Evolutionary conservation across 345 rosid genomes (phyloP).

Genomic region (Theobroma cacao): DNA sequence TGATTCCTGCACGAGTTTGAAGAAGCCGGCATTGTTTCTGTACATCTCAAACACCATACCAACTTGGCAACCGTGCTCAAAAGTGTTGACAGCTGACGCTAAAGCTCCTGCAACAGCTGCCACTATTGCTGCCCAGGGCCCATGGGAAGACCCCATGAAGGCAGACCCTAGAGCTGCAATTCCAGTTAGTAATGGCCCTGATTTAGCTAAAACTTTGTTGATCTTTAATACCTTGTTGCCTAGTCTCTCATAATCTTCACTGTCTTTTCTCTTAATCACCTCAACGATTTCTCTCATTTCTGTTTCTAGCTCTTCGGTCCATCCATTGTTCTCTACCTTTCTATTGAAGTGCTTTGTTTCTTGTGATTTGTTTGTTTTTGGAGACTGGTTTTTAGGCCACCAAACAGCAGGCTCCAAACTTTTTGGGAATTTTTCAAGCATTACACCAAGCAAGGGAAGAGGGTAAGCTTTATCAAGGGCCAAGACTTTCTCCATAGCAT

Average conservation of each 20-base stretch:
- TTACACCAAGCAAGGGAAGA: conserved; percentile 47
- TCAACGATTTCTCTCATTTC: conserved; percentile 35
- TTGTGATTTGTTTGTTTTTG: not conserved
- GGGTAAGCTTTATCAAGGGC: conserved; percentile 58
- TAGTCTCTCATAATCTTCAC: conserved; percentile 40
- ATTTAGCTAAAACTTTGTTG: conserved; percentile 40
- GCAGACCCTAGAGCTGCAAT: conserved; percentile 42
- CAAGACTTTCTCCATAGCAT: conserved; percentile 40
- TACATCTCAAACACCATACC: conserved; percentile 67
- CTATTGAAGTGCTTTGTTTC: not conserved
- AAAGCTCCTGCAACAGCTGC: conserved; percentile 42
- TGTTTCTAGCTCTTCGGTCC: conserved; percentile 37
- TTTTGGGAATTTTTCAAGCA: conserved; percentile 53
- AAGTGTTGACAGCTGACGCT: conserved; percentile 35
- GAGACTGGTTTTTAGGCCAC: conserved; percentile 33
- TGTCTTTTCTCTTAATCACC: conserved; percentile 40
- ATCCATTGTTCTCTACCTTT: conserved; percentile 31
- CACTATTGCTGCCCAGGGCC: conserved; percentile 23
- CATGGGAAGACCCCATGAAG: conserved; percentile 18
- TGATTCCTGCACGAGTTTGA: conserved; percentile 39
- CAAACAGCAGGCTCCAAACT: conserved; percentile 46
- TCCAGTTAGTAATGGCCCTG: conserved; percentile 46
- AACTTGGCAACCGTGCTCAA: conserved; percentile 48
- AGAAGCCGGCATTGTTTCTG: conserved; percentile 46
- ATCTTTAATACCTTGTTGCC: conserved; percentile 32